Evolutionary conservation across 352 stramenopile genomes (phyloP), one percentile per base, ranked within the genome.

Genomic region (Thraustochytrium sp.): DNA sequence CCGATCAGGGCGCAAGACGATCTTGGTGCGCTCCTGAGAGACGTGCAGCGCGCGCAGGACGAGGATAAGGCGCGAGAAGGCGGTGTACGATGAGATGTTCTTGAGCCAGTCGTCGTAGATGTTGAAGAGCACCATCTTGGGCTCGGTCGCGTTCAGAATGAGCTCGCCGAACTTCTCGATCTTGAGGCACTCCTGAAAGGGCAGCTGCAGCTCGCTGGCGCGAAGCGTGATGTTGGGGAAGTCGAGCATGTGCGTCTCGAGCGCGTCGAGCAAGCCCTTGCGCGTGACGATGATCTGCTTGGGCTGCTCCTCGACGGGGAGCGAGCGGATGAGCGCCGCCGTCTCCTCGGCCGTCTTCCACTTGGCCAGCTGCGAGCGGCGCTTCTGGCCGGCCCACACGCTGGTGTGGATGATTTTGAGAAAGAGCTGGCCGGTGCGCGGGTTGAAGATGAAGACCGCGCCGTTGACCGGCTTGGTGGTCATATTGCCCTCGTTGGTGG

Each of bases 341-440:
- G 99, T 96, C 96, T 99, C 97, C 92, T 99, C 97, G 0, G 97
- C 96, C 8, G 97, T 99, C 88, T 99, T 99, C 97, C 97, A 99
- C 88, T 99, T 99, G 0, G 97, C 97, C 38, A 99, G 90, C 90
- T 99, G 96, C 0, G 95, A 97, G 40, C 99, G 91, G 87, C 97
- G 97, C 87, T 99, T 99, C 87, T 99, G 97, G 8, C 97, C 97
- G 38, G 96, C 96, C 97, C 97, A 99, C 74, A 99, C 96, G 73
- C 93, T 98, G 26, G 97, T 99, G 91, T 99, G 97, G 82, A 99
- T 99, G 82, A 99, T 99, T 90, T 99, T 99, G 26, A 99, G 88
- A 89, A 99, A 99, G 23, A 99, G 89, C 86, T 99, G 97, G 42
- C 97, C 97, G 16, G 96, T 99, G 23, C 97, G 90, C 63, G 97